Evolutionary conservation across 2,329 filamentous ascomycete species (phyloP), one percentile per base, ranked within the genome.

Genomic region (Geosmithia putterillii): DNA sequence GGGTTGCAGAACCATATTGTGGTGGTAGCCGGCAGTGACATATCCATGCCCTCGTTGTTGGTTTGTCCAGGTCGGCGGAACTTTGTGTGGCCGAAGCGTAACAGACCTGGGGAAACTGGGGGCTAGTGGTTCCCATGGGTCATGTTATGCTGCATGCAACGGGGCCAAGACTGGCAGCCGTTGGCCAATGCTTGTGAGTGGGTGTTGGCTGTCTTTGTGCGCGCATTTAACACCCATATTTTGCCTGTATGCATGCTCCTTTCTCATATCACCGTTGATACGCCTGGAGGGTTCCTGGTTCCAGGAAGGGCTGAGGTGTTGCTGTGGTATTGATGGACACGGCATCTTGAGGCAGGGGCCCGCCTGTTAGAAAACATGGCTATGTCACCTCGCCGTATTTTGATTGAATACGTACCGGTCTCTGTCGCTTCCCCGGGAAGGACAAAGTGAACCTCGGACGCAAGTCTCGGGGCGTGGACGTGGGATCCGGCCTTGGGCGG

Each of bases 281-380:
- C 10, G 28, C 10, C 15, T 51, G 46, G n/a, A 57, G 34, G 4
- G 48, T 48, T 18, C 51, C 47, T 9, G 57, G 58, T 35, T 64
- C 55, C 7, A 65, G 49, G 37, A 65, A 63, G 4, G 61, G 61
- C 44, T 64, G 60, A 8, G 57, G 45, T 17, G 55, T 51, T 9
- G 52, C 49, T 7, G 49, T 44, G 15, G 53, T 56, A 41, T 58
- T 54, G 46, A 63, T 52, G 21, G 45, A 51, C 6, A 55, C 23
- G 34, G 48, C 44, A 18, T 55, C 58, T 62, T 23, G 14, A 39
- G n/a, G 17, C 19, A 22, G 2, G 4, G 9, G 10, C 10, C 10
- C 28, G 15, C 28, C 15, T 32, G 28, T 41, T 38, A 32, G 19
- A 43, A 10, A 2, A 36, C 7, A 4, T 4, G 17, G 18, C 6